Evolutionary conservation across 176 grass and related monocot species (phyloP), one percentile per base, ranked within the genome.

Genomic region (Tillandsia leiboldiana): DNA sequence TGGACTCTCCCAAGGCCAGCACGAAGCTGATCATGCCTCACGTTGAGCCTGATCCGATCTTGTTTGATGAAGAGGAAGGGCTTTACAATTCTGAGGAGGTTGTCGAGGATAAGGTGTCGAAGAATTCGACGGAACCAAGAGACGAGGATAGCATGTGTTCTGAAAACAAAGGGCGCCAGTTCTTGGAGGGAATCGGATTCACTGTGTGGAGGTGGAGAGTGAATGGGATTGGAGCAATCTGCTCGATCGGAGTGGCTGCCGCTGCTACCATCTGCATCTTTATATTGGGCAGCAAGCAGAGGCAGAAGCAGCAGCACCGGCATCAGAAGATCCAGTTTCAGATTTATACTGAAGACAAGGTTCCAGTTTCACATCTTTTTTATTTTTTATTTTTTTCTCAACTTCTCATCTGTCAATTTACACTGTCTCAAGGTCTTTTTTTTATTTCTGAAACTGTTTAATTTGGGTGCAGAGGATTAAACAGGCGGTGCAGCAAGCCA

Each of bases 201-300:
- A 62, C 26, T 3, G 6, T 84, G 1, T 78, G 89, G 67, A 79
- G 73, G 62, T 78, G 85, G 73, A 75, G 74, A 51, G 62, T 85
- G 68, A 71, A 77, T 1, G 84, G 93, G 8, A 83, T 85, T 22
- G 89, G 90, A 20, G 87, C 90, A 9, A 73, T 99, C 17, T 99
- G 95, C 79, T 99, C 90, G 1, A 76, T 94, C 15, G 95, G 89
- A 65, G 79, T 92, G 12, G 89, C 82, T 5, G 87, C 82, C 3
- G 87, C 89, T 13, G 89, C 89, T 42, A 84, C 93, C 47, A 79
- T 92, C 29, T 87, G 77, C 73, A 78, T 97, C 82, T 73, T 89
- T 48, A 65, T 85, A 24, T 66, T 87, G 47, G 87, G 73, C n/a
- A 82, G 79, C 53, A 81, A 50, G 56, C 80, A 61, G 76, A 82